Evolutionary conservation across 1,284 basidiomycete genomes (phyloP), one percentile per base, ranked within the genome.

Genomic region (Inonotus hispidus): DNA sequence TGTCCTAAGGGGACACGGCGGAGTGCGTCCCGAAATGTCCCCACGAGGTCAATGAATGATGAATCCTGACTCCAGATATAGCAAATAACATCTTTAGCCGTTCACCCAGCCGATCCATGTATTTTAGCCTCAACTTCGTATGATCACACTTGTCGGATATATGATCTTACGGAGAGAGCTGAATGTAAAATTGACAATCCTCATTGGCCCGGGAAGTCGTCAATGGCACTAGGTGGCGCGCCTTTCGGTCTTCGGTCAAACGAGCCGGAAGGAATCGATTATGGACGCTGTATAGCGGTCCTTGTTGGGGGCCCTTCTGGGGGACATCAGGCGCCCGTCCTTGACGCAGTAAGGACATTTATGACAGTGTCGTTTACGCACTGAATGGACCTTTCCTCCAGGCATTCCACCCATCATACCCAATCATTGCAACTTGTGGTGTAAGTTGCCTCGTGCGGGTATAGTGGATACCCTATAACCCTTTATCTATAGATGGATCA

Each of bases 341-440:
- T 87, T 2, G 77, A 77, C 61, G 85, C 86, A 23, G 88, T 88
- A 68, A 66, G 82, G 69, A 41, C 8, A 46, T 19, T 11, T n/a
- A 37, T 8, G 21, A 11, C 49, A 10, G 7, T 11, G 1, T 8
- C 7, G 13, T 32, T 21, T 14, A 3, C 32, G 25, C 19, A 23
- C 14, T 37, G 39, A 52, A 29, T 46, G 25, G 52, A 3, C 50
- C 35, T 52, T 37, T 6, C 57, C 37, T 35, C 6, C 50, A 47
- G 88, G 81, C 83, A 23, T 90, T 89, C 69, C 86, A 91, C 70
- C 77, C 80, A 0, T 70, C 71, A 4, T 71, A 79, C 58, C 84
- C 86, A 16, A 64, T 90, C 16, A 77, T 91, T 61, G 88, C 88
- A 14, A 91, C 88, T 8, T 85, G 87, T 67, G 88, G 88, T 7